Percentiles rank a stretch among this genome's conserved stretches.
phyloP scores from a whole-genome alignment of 768 basidiomycete genomes.

The Termitomyces sp. region DNA sequence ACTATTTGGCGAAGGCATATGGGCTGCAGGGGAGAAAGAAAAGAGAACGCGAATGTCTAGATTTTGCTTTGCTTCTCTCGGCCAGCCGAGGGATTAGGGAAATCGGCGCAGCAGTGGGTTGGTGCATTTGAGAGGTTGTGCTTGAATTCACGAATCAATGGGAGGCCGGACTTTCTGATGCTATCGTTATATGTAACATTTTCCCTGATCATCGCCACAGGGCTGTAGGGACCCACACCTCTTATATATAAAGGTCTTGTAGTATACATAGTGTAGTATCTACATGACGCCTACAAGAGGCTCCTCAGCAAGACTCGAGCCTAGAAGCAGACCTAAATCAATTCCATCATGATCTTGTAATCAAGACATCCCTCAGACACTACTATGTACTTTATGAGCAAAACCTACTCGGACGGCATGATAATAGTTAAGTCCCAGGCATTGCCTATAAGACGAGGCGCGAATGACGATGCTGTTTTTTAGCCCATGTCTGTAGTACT shows the following conservation, averaged over 20 bases:
- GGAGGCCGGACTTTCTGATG: neutral
- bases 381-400: too few relatives aligned
- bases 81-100: constrained; percentile 19
- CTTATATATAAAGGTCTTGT: neutral
- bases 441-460: neutral
- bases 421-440: neutral
- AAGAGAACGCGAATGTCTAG: constrained; percentile 18
- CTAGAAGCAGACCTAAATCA: neutral
- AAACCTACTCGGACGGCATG: neutral
- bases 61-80: constrained; percentile 19
- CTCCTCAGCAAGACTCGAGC: neutral
- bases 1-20: constrained; percentile 81
- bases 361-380: neutral
- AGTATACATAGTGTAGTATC: neutral
- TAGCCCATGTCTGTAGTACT: neutral
- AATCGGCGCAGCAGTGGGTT: constrained; percentile 19
- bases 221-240: neutral
- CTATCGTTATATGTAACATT: neutral
- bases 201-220: neutral
- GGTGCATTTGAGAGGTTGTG: constrained; percentile 16
- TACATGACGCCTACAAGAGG: neutral
- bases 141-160: neutral
- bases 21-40: constrained; percentile 37
- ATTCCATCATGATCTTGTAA: neutral
- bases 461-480: neutral